A percentile compares a stretch with the other conserved stretches of the same genome.
These are phyloP conservation scores for Bonia amplexicaulis DNA, from an alignment of 176 grass and related monocot genomes.

Conservation along the genomic window DNA sequence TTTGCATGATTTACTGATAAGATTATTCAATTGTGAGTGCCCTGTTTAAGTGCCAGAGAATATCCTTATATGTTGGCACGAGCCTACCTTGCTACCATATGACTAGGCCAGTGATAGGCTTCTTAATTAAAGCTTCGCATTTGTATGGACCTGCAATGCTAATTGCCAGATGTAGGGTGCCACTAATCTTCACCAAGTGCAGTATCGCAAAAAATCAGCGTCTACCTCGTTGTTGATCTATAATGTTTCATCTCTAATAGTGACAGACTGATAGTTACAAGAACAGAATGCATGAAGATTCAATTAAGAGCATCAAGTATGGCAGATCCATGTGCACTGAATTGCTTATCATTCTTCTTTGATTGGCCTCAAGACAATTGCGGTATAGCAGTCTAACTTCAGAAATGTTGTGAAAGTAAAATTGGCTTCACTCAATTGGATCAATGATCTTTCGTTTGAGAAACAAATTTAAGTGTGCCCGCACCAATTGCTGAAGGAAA, in stretches of 20 bases:
- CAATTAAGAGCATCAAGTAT: not conserved
- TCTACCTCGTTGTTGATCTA: not conserved
- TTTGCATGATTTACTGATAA: not conserved
- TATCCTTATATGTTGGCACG: not conserved
- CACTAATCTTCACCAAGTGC: not conserved
- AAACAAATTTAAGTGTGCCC: not conserved
- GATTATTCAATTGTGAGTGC: slow-evolving; percentile 2
- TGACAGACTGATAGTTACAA: not conserved
- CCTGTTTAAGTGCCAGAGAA: not conserved
- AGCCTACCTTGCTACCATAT: slow-evolving; percentile 1
- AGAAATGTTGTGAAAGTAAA: not conserved
- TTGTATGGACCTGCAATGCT: not conserved
- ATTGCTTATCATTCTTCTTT: not conserved
- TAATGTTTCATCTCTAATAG: not conserved
- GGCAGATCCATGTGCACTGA: not conserved
- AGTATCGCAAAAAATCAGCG: not conserved
- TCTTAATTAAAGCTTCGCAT: slow-evolving; percentile 14
- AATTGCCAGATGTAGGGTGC: not conserved
- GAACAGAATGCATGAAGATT: not conserved
- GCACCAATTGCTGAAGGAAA: not conserved
- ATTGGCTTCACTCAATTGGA: not conserved
- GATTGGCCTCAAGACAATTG: not conserved
- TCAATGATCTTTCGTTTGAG: not conserved
- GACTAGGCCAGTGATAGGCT: not conserved
- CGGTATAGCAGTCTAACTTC: not conserved